Base-by-base conservation (phyloP, 192 early-diverging fungal genomes). In the Rhizophlyctis rosea region DNA sequence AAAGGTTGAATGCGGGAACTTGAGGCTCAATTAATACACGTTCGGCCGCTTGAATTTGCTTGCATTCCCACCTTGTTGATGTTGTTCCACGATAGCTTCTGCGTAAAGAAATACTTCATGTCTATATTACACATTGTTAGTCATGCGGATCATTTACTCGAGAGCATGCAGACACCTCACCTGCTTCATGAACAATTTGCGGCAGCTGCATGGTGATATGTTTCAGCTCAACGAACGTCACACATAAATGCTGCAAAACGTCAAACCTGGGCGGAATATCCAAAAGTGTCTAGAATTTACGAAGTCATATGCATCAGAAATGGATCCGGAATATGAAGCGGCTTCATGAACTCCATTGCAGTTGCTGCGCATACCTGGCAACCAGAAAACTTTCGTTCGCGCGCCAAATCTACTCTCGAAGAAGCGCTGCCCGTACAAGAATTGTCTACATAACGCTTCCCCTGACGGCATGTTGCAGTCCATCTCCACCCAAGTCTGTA, bases 11-110 rank as follows among this genome's bases (percentile, higher is more conserved):
- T 95, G 84, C 4, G 97, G 97, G 70, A 99, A 98, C 86, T 50
- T 24, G 5, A 47, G 44, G 47, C n/a, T n/a, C n/a, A n/a, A n/a
- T n/a, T n/a, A n/a, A n/a, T n/a, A n/a, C n/a, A n/a, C n/a, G n/a
- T n/a, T n/a, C n/a, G n/a, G n/a, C n/a, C n/a, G n/a, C n/a, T n/a
- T n/a, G n/a, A n/a, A n/a, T n/a, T n/a, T n/a, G n/a, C n/a, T n/a
- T n/a, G n/a, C n/a, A n/a, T 0, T 11, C 24, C 9, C 59, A 84
- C 79, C 72, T 91, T 91, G 80, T 99, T 99, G 70, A 99, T 93
- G 70, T 93, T 96, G 78, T 98, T 98, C 97, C 97, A 99, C 24
- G 92, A 94, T 44, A 99, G 76, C 71, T 99, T 99, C 71, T 98
- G 97, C 2, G 97, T 99, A 72, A 96, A 99, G 61, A 99, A 99